Evolutionary conservation across 2,329 filamentous ascomycete species (phyloP), one percentile per base, ranked within the genome.

Genomic region (Tothia fuscella): DNA sequence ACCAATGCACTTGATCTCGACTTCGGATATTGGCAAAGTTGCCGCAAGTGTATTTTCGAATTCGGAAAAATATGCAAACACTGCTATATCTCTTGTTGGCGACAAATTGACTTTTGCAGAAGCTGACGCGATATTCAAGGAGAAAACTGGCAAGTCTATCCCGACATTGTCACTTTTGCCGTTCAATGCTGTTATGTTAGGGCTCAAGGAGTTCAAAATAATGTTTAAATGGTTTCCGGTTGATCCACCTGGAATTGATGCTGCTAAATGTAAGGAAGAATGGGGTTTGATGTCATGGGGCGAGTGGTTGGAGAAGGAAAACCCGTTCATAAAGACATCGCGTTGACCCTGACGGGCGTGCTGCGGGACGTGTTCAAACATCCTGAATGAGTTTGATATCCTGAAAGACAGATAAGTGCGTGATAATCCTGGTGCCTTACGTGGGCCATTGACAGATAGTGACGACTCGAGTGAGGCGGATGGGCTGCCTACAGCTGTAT

Each of bases 191-290:
- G 35, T n/a, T 38, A n/a, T 26, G 13, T 6, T 38, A 6, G 35
- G 20, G 19, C 26, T 38, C 4, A 14, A 6, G 5, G 19, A 38
- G 3, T 14, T 38, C 12, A 38, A 28, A 17, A 26, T 19, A 14
- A 26, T 38, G 35, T 38, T 14, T 28, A 5, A 14, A 28, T 38
- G 35, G 35, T 38, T 38, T 38, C 35, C 35, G 17, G 21, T 14
- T 14, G 25, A 38, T 10, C 35, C 35, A 12, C 21, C 6, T 3
- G 35, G 35, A 10, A 14, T 26, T 14, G 21, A 38, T 38, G 35
- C 16, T 14, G 35, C 19, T 4, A 28, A 28, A 19, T 38, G 21
- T 38, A 38, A 24, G 9, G 35, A 14, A 14, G 10, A 14, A 16
- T 26, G 35, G 35, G 35, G 21, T n/a, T 28, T 26, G 20, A 38